Evolutionary conservation across 2,329 filamentous ascomycete genomes (phyloP), one percentile per base, ranked within the genome.

Genomic region (Reticulascus tulasneorum): DNA sequence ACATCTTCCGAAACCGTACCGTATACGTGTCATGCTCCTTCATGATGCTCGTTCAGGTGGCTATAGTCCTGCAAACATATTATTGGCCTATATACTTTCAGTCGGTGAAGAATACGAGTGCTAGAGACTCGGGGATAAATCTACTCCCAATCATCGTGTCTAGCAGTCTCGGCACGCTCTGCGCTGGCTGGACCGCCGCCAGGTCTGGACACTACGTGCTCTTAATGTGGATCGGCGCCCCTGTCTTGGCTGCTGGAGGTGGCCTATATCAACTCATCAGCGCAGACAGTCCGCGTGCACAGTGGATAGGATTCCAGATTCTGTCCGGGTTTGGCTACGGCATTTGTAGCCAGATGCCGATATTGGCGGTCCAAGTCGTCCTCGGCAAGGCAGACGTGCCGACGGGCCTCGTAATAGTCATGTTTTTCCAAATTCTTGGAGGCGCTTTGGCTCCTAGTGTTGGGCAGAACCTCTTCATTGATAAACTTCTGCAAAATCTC

Each of bases 71-170:
- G 4, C 51, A 53, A 43, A 50, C 11, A 7, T 41, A 41, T 25
- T 42, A 31, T 26, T 35, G 29, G 30, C 38, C 41, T 1, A 35
- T 44, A 17, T 54, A 53, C 19, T 54, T 55, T 19, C 51, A 55
- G 31, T 48, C 50, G 1, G 47, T 35, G 4, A 32, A 10, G 23
- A 26, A 35, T 23, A 44, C 18, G 16, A 35, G n/a, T 22, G 35
- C 38, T 5, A 26, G 12, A 32, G 17, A 32, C 18, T 41, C 34
- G 7, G 41, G 38, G 2, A 29, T 44, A 9, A 12, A 20, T 18
- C 13, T 32, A 23, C 34, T 41, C 7, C 29, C 38, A 13, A 19
- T 33, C 6, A 35, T 37, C 10, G 27, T 36, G 12, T 38, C 38
- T 7, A 38, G 35, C 11, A 37, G 26, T 28, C 16, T 38, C 12